Base-by-base conservation (phyloP, 2,329 filamentous ascomycete species). In the Neofusicoccum kwambonambiense region DNA sequence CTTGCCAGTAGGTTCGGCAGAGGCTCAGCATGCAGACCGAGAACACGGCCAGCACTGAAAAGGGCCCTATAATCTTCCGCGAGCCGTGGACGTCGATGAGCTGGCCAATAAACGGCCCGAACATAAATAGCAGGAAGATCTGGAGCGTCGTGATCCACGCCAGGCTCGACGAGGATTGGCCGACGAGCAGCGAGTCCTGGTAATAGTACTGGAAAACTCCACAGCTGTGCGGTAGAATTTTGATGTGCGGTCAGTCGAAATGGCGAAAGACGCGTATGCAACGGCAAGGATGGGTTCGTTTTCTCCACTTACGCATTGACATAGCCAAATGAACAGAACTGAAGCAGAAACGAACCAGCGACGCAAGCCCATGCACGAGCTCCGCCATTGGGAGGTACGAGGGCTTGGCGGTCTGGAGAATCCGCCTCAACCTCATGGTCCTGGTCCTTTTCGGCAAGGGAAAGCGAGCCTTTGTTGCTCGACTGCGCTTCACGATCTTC, bases 1-100 rank as follows among this genome's bases (percentile, higher is more conserved):
- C 78, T 62, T 83, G 81, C 65, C 81, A 83, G 69, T 82, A 83
- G 60, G 81, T 64, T 4, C 76, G 81, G 49, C 77, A 86, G 68
- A 88, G 71, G 11, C 79, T 82, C 1, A 83, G 78, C 84, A 87
- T 85, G 82, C 88, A 86, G 3, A 87, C 68, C 2, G 83, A 81
- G 63, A 87, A 83, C 7, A 87, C 80, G 51, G 86, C 81, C 9
- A 85, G 66, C 37, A 85, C 68, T 0, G 78, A 79, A 27, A 85
- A 84, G 7, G 67, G 67, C 1, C 83, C 52, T 1, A 86, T 70
- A 0, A 89, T 75, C 47, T 75, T 79, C n/a, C 83, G 79, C 0
- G 87, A 85, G 0, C 88, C 87, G 62, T 85, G 85, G 50, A 76
- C 82, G 69, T 90, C 88, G 67, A 83, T 88, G 0, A 87, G 49